Evolutionary conservation across 495 filamentous ascomycete genomes (phyloP), one percentile per base, ranked within the genome.

Genomic region (Aspergillus bridgeri): DNA sequence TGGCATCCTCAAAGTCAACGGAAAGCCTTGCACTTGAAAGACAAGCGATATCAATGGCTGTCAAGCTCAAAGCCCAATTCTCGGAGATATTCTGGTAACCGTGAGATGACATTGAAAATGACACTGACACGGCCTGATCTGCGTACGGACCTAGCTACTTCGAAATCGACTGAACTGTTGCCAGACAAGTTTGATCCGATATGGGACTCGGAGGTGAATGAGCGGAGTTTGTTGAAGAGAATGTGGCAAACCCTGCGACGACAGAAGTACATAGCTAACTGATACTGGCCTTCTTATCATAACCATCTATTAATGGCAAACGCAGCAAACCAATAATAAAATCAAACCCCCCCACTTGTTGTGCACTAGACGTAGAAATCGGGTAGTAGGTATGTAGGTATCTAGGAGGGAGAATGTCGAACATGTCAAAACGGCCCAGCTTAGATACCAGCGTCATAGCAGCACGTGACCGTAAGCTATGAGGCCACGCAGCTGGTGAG

Each of bases 81-180:
- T 57, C 62, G 61, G 38, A 65, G 62, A 33, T 38, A 63, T 19
- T 54, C 65, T 17, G 65, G 62, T 9, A 69, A 64, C 42, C 85
- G 92, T 18, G 92, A 96, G 70, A 96, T 96, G 93, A 96, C 92
- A 15, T 72, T 97, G 45, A 88, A 90, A 33, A 95, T 97, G 90
- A 96, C 93, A 6, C 81, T 96, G 51, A 97, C 93, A 20, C 81
- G 91, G 49, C 91, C 92, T 0, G 93, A 96, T 65, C 80, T 96
- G 52, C 83, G 90, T 44, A 71, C 72, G 20, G 84, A 89, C 87
- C 66, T 82, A 46, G 78, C 87, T 62, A 80, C 83, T 3, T 66
- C 85, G 18, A 77, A 75, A 11, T 67, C 85, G 24, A 81, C 81
- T 29, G 73, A 79, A 38, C 64, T 88, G 42, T 72, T 79, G 3